Evolutionary conservation across 306 rosid genomes (phyloP).

Genomic region (Trichosanthes truncata): DNA sequence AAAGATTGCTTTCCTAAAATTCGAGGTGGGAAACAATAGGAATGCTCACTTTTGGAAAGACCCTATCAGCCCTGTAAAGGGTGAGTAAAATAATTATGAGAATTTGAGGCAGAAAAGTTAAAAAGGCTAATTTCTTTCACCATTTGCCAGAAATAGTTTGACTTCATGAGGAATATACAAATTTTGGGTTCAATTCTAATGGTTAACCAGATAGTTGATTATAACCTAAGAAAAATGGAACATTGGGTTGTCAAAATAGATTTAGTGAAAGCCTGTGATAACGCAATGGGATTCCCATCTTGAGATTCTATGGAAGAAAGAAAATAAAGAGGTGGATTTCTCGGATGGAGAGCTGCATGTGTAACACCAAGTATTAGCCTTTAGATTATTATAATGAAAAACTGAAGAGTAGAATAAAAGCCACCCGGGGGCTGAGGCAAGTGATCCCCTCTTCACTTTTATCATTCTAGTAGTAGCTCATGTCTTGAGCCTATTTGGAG

Average conservation of each 20-base stretch:
- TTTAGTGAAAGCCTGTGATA: background rate
- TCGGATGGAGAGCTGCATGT: background rate
- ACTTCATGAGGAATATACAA: background rate
- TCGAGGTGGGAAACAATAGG: background rate
- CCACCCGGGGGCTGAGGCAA: background rate
- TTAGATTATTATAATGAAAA: background rate
- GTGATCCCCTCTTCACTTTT: background rate
- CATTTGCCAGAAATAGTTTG: background rate
- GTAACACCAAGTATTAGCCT: background rate
- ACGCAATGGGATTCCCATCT: background rate
- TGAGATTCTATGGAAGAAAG: background rate
- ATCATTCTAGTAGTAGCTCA: background rate
- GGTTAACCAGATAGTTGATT: background rate
- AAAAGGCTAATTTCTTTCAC: background rate
- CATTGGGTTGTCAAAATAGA: no score
- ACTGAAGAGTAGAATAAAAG: background rate
- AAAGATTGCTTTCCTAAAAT: background rate
- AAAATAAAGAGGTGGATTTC: background rate
- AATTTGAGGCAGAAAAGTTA: background rate
- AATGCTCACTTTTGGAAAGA: background rate
- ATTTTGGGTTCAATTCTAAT: background rate
- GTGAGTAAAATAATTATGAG: background rate
- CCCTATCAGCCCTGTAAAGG: background rate
- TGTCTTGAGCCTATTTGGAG: background rate
- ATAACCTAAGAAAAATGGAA: background rate